A percentile compares a stretch with the other conserved stretches of the same genome.
Conservation (phyloP, 768 basidiomycete genomes). For the Wakefieldia striispora region DNA sequence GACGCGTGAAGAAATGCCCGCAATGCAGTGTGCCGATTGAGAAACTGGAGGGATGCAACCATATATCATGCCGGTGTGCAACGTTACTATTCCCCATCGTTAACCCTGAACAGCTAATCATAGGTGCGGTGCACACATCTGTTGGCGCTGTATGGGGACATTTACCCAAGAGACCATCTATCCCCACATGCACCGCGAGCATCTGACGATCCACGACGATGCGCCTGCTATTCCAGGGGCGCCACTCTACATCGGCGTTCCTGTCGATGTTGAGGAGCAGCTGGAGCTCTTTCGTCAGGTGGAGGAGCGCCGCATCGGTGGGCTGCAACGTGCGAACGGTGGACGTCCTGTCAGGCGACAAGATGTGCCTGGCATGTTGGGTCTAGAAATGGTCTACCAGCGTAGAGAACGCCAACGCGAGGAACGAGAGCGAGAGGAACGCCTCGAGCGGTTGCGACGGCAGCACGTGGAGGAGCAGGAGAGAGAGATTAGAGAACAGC, state of each 20-base stretch:
- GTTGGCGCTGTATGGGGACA: constrained; percentile 58
- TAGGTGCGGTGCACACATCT: constrained; percentile 73
- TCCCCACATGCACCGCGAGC: constrained; percentile 35
- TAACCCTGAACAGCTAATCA: too few relatives aligned
- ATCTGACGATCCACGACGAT: constrained; percentile 31
- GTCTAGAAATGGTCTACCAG: not conserved
- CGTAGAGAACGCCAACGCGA: not conserved
- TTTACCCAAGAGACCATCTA: constrained; percentile 37
- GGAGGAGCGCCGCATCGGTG: constrained; percentile 9
- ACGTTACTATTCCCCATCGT: not conserved
- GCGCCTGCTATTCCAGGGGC: constrained; percentile 2
- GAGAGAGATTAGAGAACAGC: not conserved
- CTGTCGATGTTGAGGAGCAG: constrained; percentile 21
- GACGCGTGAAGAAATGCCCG: constrained; percentile 69
- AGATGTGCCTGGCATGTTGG: not conserved
- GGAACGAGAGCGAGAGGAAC: not conserved
- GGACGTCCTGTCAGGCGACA: not conserved
- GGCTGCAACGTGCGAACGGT: not conserved
- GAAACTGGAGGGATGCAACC: constrained; percentile 72
- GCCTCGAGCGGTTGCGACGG: not conserved
- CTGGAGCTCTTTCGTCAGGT: constrained; percentile 14
- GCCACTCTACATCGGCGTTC: constrained; percentile 8
- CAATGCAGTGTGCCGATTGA: constrained; percentile 68
- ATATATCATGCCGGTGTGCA: constrained; percentile 58
- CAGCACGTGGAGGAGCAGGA: not conserved